Conservation (phyloP, 768 basidiomycete genomes). For the Cubamyces lactineus region DNA sequence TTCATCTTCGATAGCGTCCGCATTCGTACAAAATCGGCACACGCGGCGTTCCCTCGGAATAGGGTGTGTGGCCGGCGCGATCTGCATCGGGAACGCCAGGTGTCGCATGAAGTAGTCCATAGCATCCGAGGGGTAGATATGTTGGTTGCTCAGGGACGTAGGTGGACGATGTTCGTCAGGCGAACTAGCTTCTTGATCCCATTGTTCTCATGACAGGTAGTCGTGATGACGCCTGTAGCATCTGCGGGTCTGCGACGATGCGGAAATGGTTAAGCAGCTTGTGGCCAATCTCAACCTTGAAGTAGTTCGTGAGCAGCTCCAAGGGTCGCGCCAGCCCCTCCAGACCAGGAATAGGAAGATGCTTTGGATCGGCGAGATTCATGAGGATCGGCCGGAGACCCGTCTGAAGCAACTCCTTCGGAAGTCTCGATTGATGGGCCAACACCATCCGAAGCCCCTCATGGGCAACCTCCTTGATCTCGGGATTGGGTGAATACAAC, state of each 20-base stretch:
- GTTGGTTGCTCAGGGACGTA: slow-evolving; percentile 91
- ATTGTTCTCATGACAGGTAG: slow-evolving; percentile 82
- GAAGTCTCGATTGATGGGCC: slow-evolving; percentile 86
- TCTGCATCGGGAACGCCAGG: slow-evolving; percentile 72
- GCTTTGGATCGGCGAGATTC: slow-evolving; percentile 96
- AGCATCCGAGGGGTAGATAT: slow-evolving; percentile 86
- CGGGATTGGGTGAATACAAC: slow-evolving; percentile 86
- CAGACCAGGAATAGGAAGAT: slow-evolving; percentile 86
- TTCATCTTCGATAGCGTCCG: slow-evolving; percentile 68
- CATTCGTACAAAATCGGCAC: slow-evolving; percentile 75
- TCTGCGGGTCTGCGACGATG: slow-evolving; percentile 86
- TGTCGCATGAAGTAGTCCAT: slow-evolving; percentile 83
- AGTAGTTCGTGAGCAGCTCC: slow-evolving; percentile 95
- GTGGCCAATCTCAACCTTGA: slow-evolving; percentile 98
- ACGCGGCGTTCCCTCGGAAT: too few relatives aligned
- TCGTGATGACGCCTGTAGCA: slow-evolving; percentile 77
- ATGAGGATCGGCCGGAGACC: slow-evolving; percentile 95
- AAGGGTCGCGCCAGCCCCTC: slow-evolving; percentile 94
- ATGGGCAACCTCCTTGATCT: slow-evolving; percentile 95
- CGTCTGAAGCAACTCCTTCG: slow-evolving; percentile 93
- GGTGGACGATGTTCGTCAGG: slow-evolving; percentile 96
- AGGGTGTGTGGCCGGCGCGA: slow-evolving; percentile 81
- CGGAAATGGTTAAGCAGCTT: slow-evolving; percentile 97
- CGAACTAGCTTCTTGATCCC: slow-evolving; percentile 91
- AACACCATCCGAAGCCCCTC: slow-evolving; percentile 90